Base-by-base conservation (phyloP, 2,329 filamentous ascomycete species). In the Sclerotinia spermophila region DNA sequence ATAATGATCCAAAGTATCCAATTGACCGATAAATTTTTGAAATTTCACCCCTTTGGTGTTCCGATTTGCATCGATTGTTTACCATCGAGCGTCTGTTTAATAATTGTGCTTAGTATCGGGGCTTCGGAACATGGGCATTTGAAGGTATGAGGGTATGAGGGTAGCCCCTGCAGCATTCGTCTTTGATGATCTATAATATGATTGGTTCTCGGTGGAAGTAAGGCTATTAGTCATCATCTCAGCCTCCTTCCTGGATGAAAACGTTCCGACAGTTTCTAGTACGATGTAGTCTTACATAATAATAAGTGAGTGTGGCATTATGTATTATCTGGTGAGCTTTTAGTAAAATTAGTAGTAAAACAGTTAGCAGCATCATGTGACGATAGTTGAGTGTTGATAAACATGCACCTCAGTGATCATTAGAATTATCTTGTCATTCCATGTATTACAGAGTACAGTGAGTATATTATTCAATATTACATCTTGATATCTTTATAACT, bases 61-160 rank as follows among this genome's bases (percentile, higher is more conserved):
- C 44, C 42, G 60, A 48, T 64, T 51, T 51, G 61, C 44, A 65
- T 27, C n/a, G 38, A 60, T 60, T 65, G 15, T 27, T 65, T 48
- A 35, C 27, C 30, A 62, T 62, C 60, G 30, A 62, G 60, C 48
- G 48, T n/a, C 27, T 51, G 48, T 53, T 53, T 53, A 53, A 33
- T n/a, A n/a, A n/a, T n/a, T n/a, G 19, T 64, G 60, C 33, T 60
- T 60, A 33, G 42, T 48, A 2, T 35, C 17, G 30, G 42, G 58
- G 38, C 40, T 38, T 65, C 61, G 61, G 33, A 27, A 27, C 30
- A 38, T 45, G 40, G 42, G 40, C 30, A 33, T 6, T 33, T 62
- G 58, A 61, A n/a, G 38, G 40, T 15, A 40, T n/a, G n/a, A n/a
- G n/a, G n/a, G n/a, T n/a, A n/a, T n/a, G n/a, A n/a, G n/a, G n/a